Base-by-base conservation (phyloP, 169 alveolate genomes). In the Eimeria falciformis region DNA sequence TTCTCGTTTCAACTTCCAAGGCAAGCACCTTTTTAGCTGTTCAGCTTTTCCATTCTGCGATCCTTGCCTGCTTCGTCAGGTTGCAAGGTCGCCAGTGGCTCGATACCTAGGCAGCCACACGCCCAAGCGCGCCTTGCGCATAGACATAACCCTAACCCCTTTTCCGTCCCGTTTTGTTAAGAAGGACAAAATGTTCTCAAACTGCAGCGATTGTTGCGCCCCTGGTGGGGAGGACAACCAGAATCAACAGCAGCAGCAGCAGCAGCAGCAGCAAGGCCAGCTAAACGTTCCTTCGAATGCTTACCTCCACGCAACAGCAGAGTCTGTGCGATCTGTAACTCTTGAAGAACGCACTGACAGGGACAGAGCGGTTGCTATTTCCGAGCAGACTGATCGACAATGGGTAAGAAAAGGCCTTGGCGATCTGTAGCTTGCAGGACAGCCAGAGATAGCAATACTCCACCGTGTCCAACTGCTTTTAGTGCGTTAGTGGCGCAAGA, bases 351-450 rank as follows among this genome's bases (percentile, higher is more conserved):
- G 83, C 29, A 37, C 95, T 23, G 96, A 95, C 71, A 89, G 89
- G 66, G 25, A 93, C 7, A 91, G 94, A 37, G 93, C 96, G 23
- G 95, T 86, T 25, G 95, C 92, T 75, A 71, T 95, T 46, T 75
- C 95, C 25, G 95, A 92, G 68, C 94, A 92, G 77, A 95, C 96
- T 18, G 95, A 95, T 43, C 94, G 96, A 50, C 96, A 95, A 73
- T 95, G 95, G 91, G 96, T 95, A 55, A 93, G 93, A 45, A n/a
- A n/a, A n/a, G n/a, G n/a, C n/a, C n/a, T n/a, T n/a, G n/a, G n/a
- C n/a, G n/a, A n/a, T n/a, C n/a, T n/a, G n/a, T n/a, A n/a, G n/a
- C n/a, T n/a, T n/a, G n/a, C n/a, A n/a, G n/a, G n/a, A n/a, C n/a
- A n/a, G n/a, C n/a, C n/a, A n/a, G n/a, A n/a, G n/a, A n/a, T n/a